Evolutionary conservation across 2,329 filamentous ascomycete species (phyloP), one percentile per base, ranked within the genome.

Genomic region (Aaosphaeria arxii): DNA sequence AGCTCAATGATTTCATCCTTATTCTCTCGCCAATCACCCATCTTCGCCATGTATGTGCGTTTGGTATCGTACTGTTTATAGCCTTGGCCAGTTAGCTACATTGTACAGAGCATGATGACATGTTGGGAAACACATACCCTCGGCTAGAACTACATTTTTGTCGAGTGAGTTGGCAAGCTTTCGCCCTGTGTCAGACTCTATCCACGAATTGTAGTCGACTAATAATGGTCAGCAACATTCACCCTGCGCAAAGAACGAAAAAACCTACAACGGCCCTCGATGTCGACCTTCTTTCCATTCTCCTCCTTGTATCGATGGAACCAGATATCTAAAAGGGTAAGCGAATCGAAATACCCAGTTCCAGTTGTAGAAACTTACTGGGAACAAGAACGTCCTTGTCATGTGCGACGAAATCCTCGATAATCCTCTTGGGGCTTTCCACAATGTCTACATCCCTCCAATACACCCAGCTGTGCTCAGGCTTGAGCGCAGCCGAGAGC

Each of bases 151-250:
- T 24, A 88, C 78, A 61, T 96, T 85, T 66, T 90, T 91, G 57
- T 87, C 81, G 17, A 97, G 78, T 45, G 76, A 83, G 5, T 80
- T 75, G n/a, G 86, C 79, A 46, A 97, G 80, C 63, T 85, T 87
- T 50, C 87, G 82, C 42, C 82, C 91, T 71, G 92, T 88, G 44
- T 91, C 86, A 7, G 92, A 92, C 74, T 99, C 94, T 60, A 95
- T 83, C 94, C 94, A 99, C 1, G 94, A 97, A 74, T 99, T 99
- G 77, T 99, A 99, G 70, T 99, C 94, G 67, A 97, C 89, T 94
- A 52, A 33, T 32, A 24, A 38, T 46, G 28, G 55, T 63, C 44
- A 60, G 54, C 45, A 29, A 24, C 7, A n/a, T 24, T 24, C 17
- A 39, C 24, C 30, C n/a, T 28, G 6, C 1, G 29, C 6, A 13